Evolutionary conservation across 805 yeast genomes (phyloP), one percentile per base, ranked within the genome.

Genomic region (Debaryomyces tyrocola): DNA sequence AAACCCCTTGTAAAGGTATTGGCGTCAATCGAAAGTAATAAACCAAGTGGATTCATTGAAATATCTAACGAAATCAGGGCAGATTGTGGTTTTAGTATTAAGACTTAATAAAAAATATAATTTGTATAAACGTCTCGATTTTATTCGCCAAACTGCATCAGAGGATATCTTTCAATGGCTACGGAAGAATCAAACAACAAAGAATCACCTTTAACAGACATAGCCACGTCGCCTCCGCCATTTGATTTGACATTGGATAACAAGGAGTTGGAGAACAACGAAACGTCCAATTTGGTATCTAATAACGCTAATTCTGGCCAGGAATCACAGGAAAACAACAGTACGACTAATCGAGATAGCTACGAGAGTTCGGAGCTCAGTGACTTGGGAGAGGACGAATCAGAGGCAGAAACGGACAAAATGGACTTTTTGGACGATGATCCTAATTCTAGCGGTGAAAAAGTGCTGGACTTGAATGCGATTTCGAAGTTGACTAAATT

Each of bases 381-480:
- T 35, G 87, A 81, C 46, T 63, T 81, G 51, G 82, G 79, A 40
- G 85, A 80, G 44, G 73, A 80, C 47, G 83, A 76, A 45, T 85
- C 94, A 12, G 97, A 90, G 65, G 96, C 94, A 14, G 97, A 90
- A 62, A 90, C 97, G 0, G 97, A 90, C 60, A 85, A 81, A 56
- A 82, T 90, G 88, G 92, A 82, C 49, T 72, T 69, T 49, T 60
- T 74, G 49, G 75, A 73, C 18, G 73, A 68, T 8, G 60, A 58
- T 37, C 50, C 46, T 9, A 46, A 53, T 28, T 40, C 48, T n/a
- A 49, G 50, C 27, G 40, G 52, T 17, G 63, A 57, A 17, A 61
- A 58, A 35, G 62, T 51, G 1, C 64, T 69, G 48, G 78, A 73
- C 50, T 63, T 73, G 51, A 63, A 60, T 43, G 63, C 68, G 5